Percentiles rank a stretch among this genome's conserved stretches.
These are phyloP conservation scores for Monilinia laxa DNA, from an alignment of 2,329 filamentous ascomycete species.

Conservation along the genomic window DNA sequence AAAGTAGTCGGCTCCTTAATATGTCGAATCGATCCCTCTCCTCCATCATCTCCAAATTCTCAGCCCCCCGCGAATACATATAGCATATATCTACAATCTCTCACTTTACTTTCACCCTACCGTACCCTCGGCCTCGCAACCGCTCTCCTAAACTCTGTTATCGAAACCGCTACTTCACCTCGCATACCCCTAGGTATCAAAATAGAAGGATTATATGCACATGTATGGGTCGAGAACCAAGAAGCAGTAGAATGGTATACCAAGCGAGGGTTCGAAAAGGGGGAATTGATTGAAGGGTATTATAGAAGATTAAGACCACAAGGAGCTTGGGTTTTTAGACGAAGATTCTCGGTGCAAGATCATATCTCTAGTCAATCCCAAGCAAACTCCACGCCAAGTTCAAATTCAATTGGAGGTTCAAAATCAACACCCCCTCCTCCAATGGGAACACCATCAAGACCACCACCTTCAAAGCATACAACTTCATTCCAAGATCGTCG, in stretches of 20 bases:
- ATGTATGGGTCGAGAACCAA: slow-evolving; percentile 67
- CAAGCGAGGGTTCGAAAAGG: slow-evolving; percentile 54
- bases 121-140: slow-evolving; percentile 58
- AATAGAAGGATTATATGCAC: slow-evolving; percentile 55
- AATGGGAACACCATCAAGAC: slow-evolving; percentile 9
- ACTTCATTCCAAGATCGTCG: slow-evolving; percentile 59
- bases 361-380: slow-evolving; percentile 26
- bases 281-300: slow-evolving; percentile 52
- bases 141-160: slow-evolving; percentile 49
- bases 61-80: slow-evolving; percentile 39
- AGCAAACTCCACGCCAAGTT: slow-evolving; percentile 50
- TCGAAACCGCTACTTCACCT: slow-evolving; percentile 23
- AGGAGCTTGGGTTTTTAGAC: slow-evolving; percentile 59
- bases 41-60: slow-evolving; percentile 17
- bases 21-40: slow-evolving; percentile 57
- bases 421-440: slow-evolving; percentile 37
- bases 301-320: slow-evolving; percentile 62
- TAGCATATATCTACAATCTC: slow-evolving; percentile 63
- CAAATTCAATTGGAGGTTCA: slow-evolving; percentile 45
- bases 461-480: slow-evolving; percentile 13
- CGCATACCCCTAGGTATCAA: slow-evolving; percentile 23
- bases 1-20: slow-evolving; percentile 62
- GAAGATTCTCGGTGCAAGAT: slow-evolving; percentile 41
- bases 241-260: slow-evolving; percentile 64
- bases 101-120: slow-evolving; percentile 63